Conservation (phyloP, 768 basidiomycete species). For the Rhodosporidiobolus sp. region DNA sequence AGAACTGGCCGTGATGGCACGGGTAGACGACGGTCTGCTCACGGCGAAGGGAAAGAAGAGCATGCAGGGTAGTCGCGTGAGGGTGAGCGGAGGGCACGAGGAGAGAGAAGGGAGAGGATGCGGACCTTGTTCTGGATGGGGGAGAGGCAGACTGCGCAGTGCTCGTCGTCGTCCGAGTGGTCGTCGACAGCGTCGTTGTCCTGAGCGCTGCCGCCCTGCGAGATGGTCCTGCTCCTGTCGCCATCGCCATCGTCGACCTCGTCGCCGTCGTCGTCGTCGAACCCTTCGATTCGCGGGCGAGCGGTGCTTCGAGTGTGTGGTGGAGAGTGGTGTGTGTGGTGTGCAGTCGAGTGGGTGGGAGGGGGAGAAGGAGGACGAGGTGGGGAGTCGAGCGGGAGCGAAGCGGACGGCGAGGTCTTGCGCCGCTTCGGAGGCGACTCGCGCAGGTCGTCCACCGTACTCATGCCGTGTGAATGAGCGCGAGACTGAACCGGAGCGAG, state of each 20-base stretch:
- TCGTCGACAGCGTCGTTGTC: not conserved
- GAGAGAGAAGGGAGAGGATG: too few species aligned
- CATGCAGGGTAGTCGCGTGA: not conserved
- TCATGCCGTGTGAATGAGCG: too few species aligned
- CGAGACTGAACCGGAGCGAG: too few species aligned
- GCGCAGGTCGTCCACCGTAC: too few species aligned
- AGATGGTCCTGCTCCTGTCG: not conserved
- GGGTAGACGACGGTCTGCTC: constrained; percentile 34
- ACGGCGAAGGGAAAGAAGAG: too few species aligned
- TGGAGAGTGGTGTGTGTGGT: not conserved
- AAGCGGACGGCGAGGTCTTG: not conserved
- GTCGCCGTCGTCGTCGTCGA: constrained; percentile 21
- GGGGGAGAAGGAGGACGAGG: not conserved
- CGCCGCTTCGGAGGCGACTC: constrained; percentile 3
- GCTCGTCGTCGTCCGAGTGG: constrained; percentile 5
- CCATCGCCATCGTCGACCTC: not conserved
- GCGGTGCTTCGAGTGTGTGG: not conserved
- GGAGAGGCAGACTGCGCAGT: constrained; percentile 35
- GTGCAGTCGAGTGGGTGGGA: not conserved
- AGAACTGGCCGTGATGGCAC: constrained; percentile 38
- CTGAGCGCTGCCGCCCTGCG: not conserved
- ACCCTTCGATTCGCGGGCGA: constrained; percentile 13
- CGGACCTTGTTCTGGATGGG: constrained; percentile 39
- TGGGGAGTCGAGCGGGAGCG: not conserved
- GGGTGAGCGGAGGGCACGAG: not conserved